These are phyloP conservation scores for Myxozyma nipponensis DNA, from an alignment of 805 yeast species.

Conservation along the genomic window DNA sequence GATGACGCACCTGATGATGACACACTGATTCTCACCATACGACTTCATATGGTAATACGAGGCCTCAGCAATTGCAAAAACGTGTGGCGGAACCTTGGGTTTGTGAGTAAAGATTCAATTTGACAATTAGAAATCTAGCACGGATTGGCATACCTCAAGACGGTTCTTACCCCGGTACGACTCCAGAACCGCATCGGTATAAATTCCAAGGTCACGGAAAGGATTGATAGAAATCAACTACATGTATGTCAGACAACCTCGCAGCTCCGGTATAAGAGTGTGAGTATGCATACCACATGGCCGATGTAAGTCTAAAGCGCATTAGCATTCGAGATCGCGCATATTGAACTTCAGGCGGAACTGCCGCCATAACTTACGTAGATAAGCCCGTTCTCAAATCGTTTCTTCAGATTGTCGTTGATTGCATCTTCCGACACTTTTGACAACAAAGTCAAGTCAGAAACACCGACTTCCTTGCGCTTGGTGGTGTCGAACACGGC, in stretches of 20 bases:
- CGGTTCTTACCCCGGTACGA: constrained; percentile 88
- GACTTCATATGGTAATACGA: constrained; percentile 95
- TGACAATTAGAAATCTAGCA: background rate
- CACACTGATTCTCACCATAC: constrained; percentile 93
- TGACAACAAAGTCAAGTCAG: constrained; percentile 84
- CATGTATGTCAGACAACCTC: background rate
- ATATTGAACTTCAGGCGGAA: background rate
- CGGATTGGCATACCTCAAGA: constrained; percentile 55
- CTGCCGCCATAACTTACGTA: constrained; percentile 45
- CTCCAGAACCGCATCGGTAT: constrained; percentile 71
- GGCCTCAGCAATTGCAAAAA: constrained; percentile 93
- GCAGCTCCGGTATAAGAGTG: background rate
- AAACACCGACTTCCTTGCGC: constrained; percentile 97
- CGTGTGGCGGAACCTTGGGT: constrained; percentile 73
- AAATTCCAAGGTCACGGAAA: constrained; percentile 91
- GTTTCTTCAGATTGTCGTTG: constrained; percentile 81
- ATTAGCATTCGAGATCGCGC: no score
- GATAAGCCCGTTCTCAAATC: constrained; percentile 85
- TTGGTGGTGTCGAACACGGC: constrained; percentile 79
- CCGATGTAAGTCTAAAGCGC: constrained; percentile 36
- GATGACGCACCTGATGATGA: constrained; percentile 54
- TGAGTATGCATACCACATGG: constrained; percentile 35
- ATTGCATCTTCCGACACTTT: constrained; percentile 88
- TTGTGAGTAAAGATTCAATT: background rate
- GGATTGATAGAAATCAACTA: constrained; percentile 89